A percentile compares a stretch with the other conserved stretches of the same genome.
Conservation (phyloP, 352 stramenopile species). For the Pythium aristosporum region DNA sequence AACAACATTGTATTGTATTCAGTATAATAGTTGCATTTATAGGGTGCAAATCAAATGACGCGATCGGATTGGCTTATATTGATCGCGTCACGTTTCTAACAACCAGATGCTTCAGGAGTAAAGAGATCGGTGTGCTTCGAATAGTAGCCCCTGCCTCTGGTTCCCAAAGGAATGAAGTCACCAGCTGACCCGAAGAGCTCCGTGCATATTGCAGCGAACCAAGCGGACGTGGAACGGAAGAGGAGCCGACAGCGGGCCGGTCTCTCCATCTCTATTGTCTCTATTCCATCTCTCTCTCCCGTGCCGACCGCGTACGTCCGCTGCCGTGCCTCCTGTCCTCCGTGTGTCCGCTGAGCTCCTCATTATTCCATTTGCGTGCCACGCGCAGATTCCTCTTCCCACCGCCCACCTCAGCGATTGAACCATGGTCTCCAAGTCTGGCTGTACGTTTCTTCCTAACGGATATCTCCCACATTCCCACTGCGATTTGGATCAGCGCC, state of each 20-base stretch:
- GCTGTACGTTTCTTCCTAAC: slow-evolving; percentile 15
- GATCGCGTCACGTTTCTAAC: slow-evolving; percentile 6
- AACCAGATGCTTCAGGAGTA: neutral
- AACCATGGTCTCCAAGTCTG: slow-evolving; percentile 32
- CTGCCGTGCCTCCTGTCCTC: neutral
- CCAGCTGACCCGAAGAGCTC: neutral
- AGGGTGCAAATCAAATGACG: neutral
- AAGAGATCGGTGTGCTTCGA: slow-evolving; percentile 25
- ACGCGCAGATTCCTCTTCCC: neutral
- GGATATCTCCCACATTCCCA: no score
- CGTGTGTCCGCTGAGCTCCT: neutral
- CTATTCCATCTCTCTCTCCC: neutral
- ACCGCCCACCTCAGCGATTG: neutral
- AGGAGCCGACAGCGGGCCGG: neutral
- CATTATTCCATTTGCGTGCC: neutral
- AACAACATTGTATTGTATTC: neutral
- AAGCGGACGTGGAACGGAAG: slow-evolving; percentile 3
- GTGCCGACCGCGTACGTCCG: neutral
- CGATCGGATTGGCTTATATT: neutral
- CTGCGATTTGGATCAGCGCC: no score
- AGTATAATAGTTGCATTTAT: neutral
- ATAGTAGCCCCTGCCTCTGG: slow-evolving; percentile 17
- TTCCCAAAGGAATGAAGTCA: neutral
- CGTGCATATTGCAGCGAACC: neutral
- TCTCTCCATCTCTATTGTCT: neutral